Base-by-base conservation (phyloP, 805 yeast genomes). In the Yamadazyma akitaensis region DNA sequence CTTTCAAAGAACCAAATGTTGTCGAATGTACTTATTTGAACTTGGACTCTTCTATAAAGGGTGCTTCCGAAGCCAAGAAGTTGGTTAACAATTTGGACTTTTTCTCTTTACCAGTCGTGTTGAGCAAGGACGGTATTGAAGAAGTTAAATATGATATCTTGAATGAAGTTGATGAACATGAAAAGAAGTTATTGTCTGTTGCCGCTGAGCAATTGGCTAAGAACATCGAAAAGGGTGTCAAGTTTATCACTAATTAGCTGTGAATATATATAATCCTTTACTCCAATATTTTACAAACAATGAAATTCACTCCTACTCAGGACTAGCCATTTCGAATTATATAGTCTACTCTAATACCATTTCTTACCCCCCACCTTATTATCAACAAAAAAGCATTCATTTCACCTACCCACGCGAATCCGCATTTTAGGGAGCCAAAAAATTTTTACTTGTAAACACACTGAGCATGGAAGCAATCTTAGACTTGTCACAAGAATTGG, bases 401-500 rank as follows among this genome's bases (percentile, higher is more conserved):
- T 28, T 28, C 32, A 28, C 32, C 32, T 13, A 28, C 32, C 32
- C 32, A 28, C 32, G 32, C 32, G 32, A 28, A 28, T 28, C 31
- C 41, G 41, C 25, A 38, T 26, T 16, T 28, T 30, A 31, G 33
- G 43, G 43, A 30, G 43, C 28, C 36, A 10, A 19, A 47, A 47
- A 47, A 47, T 33, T 43, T 47, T 41, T 41, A 32, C 33, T 41
- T 41, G 43, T 41, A 31, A 31, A 41, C 25, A 38, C 25, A 30
- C 13, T 26, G 11, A 38, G 35, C 41, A 43, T 92, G 98, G 97
- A 92, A 55, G 74, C 85, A 41, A 78, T 94, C 60, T 80, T 94
- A 57, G 96, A 92, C 69, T 91, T 92, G 68, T 76, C 85, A 45
- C 80, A 79, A 58, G 97, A 89, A 35, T 75, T 92, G 55, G 96